Base-by-base conservation (phyloP, 805 yeast genomes). In the Metschnikowia kofuensis region DNA sequence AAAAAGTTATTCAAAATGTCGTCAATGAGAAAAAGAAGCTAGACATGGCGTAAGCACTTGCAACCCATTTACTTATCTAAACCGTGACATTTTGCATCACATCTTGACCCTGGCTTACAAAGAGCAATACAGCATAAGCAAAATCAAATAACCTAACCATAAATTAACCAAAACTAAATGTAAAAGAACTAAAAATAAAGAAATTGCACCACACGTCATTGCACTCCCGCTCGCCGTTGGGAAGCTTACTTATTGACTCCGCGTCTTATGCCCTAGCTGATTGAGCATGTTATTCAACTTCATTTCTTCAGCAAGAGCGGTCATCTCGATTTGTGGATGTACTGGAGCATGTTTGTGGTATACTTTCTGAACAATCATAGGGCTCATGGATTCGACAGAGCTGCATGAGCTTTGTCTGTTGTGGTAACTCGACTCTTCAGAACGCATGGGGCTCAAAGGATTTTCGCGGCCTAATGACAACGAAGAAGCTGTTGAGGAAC, bases 401-500 rank as follows among this genome's bases (percentile, higher is more conserved):
- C 58, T 53, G 47, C 53, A 49, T 16, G 65, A 62, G 48, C 51
- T 51, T 42, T 61, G 65, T 48, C 65, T 53, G 46, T 55, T 49
- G 50, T 62, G 65, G 28, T 45, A 47, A 35, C 40, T 32, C 21
- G 44, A 26, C 21, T 46, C 38, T 21, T 42, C 47, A 21, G 50
- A 47, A 36, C 38, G 28, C 15, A 42, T 21, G 16, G 52, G 49
- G 16, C 47, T 35, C 35, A 40, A 40, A n/a, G 54, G 48, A 7
- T 44, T 40, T n/a, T 35, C 32, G 39, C 43, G 52, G 41, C 49
- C 44, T 52, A 56, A 49, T 2, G 60, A 56, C 45, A 55, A 50
- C 28, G 54, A 48, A 2, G 56, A 48, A 7, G 46, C 36, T n/a
- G 56, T 47, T 11, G 59, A 52, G 8, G 62, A 51, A 45, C 53